These are phyloP conservation scores for Claviceps spartinae DNA, from an alignment of 2,329 filamentous ascomycete species.

Conservation along the genomic window DNA sequence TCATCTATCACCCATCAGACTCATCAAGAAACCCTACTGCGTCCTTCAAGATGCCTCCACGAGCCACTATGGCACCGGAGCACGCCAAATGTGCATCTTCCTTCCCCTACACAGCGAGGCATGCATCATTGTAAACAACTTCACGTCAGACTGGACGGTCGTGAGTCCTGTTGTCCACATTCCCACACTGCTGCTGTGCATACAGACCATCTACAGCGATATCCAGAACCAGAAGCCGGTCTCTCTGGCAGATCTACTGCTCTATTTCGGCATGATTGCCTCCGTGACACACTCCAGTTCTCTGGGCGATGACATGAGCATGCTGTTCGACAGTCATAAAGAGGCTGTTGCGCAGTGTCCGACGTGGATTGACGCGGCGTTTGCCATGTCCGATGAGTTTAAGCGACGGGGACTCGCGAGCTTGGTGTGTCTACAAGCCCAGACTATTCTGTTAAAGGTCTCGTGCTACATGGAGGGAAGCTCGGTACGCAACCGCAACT, in stretches of 20 bases:
- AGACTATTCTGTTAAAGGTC: constrained; percentile 1
- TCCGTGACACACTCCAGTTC: constrained; percentile 1
- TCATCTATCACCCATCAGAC: constrained; percentile 5
- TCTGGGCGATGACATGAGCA: background rate
- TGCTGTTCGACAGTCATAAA: constrained; percentile 1
- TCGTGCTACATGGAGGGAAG: constrained; percentile 3
- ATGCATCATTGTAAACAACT: constrained; percentile 1
- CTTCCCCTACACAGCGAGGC: constrained; percentile 4
- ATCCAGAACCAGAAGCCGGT: constrained; percentile 1
- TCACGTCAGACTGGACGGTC: constrained; percentile 1
- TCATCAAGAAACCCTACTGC: constrained; percentile 4
- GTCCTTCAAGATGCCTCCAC: constrained; percentile 2
- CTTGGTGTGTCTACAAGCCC: constrained; percentile 4
- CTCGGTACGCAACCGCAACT: constrained; percentile 4
- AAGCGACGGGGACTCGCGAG: constrained; percentile 1
- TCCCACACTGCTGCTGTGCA: background rate
- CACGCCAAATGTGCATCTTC: constrained; percentile 1
- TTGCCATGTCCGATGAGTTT: constrained; percentile 2
- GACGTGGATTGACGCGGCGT: constrained; percentile 2
- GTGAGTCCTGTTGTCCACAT: background rate
- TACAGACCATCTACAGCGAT: constrained; percentile 3
- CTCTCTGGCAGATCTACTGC: background rate
- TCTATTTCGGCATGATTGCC: constrained; percentile 2
- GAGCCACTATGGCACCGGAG: background rate
- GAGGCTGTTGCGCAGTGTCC: constrained; percentile 2